phyloP scores from a whole-genome alignment of 2,329 filamentous ascomycete species.

The Stachybotrys echinatus region DNA sequence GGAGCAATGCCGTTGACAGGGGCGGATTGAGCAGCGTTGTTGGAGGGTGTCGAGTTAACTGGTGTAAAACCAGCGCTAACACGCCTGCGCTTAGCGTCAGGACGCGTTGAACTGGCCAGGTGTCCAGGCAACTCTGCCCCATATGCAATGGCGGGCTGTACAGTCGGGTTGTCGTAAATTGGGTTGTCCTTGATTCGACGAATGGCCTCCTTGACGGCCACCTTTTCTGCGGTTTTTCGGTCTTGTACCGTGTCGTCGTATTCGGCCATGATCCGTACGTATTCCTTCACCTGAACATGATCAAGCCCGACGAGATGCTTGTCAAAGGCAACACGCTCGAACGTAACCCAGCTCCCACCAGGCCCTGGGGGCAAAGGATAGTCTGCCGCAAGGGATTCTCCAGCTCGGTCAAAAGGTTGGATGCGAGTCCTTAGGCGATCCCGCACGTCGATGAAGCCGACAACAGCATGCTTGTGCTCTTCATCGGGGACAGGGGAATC shows the following conservation, averaged over 20 bases:
- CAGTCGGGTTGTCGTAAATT: constrained; percentile 33
- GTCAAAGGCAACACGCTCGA: constrained; percentile 55
- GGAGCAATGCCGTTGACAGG: constrained; percentile 12
- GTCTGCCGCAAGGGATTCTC: constrained; percentile 38
- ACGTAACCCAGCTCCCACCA: constrained; percentile 60
- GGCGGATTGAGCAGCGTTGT: constrained; percentile 12
- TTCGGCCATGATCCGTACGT: constrained; percentile 49
- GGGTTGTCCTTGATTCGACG: constrained; percentile 38
- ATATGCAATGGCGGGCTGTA: constrained; percentile 43
- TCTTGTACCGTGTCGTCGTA: constrained; percentile 32
- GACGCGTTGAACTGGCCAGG: constrained; percentile 23
- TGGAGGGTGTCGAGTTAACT: no score
- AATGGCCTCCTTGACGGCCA: constrained; percentile 42
- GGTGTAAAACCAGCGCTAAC: constrained; percentile 30
- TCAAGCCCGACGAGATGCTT: constrained; percentile 50
- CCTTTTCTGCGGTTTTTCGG: constrained; percentile 29
- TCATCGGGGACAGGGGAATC: constrained; percentile 47
- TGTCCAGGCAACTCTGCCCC: constrained; percentile 43
- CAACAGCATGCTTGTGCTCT: constrained; percentile 50
- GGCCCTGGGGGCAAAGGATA: constrained; percentile 51
- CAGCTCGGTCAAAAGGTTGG: constrained; percentile 42
- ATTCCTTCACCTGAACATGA: constrained; percentile 56
- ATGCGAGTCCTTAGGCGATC: constrained; percentile 57
- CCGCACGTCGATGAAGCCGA: constrained; percentile 57
- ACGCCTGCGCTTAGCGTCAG: constrained; percentile 44